Percentiles rank a stretch among this genome's conserved stretches.
Evolutionary conservation across 1,284 basidiomycete genomes (phyloP).

Genomic region (Agroathelia rolfsii): DNA sequence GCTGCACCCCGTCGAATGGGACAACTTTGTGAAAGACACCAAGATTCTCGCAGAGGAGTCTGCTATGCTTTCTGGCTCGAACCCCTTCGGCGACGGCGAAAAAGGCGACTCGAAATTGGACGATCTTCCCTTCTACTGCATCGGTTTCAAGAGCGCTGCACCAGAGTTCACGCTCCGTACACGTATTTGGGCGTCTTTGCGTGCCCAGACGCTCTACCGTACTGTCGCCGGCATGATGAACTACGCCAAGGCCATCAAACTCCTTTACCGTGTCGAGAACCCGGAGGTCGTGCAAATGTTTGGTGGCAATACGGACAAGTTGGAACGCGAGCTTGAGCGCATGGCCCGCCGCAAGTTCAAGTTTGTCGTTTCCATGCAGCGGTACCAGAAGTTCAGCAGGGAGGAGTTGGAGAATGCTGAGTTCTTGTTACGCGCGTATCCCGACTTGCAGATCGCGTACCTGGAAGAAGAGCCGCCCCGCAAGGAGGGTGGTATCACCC

Average conservation of each 20-base stretch:
- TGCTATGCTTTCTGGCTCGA: constrained; percentile 72
- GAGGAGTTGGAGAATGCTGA: constrained; percentile 99
- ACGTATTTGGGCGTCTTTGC: constrained; percentile 97
- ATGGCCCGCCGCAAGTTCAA: constrained; percentile 99
- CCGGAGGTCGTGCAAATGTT: constrained; percentile 96
- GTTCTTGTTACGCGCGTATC: constrained; percentile 96
- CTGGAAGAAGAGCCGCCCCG: constrained; percentile 91
- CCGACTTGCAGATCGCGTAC: constrained; percentile 97
- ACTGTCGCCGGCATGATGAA: constrained; percentile 99
- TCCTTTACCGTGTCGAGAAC: constrained; percentile 99
- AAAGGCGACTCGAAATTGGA: constrained; percentile 82
- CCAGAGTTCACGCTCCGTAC: constrained; percentile 98
- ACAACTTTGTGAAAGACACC: constrained; percentile 99
- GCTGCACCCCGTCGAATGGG: constrained; percentile 96
- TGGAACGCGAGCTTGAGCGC: constrained; percentile 93
- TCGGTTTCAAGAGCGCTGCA: constrained; percentile 98
- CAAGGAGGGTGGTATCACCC: constrained; percentile 92
- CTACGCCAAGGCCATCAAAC: constrained; percentile 98
- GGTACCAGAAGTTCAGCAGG: constrained; percentile 99
- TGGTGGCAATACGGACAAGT: constrained; percentile 94
- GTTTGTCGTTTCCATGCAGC: constrained; percentile 98
- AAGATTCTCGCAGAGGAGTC: constrained; percentile 98
- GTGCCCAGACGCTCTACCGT: constrained; percentile 96
- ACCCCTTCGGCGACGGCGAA: constrained; percentile 79
- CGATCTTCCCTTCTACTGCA: constrained; percentile 97